These are phyloP conservation scores for Dacryopinax primogenitus DNA, from an alignment of 768 basidiomycete species.

Conservation along the genomic window DNA sequence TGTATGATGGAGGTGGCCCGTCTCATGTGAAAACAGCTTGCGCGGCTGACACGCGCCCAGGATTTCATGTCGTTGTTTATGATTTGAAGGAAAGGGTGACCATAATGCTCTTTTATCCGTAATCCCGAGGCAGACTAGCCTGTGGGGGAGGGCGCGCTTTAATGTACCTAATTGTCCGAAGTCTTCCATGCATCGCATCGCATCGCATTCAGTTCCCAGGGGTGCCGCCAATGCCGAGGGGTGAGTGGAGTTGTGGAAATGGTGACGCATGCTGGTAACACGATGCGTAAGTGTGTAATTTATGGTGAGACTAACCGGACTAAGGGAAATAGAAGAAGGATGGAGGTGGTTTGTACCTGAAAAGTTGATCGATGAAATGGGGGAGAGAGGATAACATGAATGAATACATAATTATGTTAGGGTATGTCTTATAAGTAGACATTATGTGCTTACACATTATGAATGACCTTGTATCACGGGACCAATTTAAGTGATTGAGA, in stretches of 20 bases:
- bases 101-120: neutral
- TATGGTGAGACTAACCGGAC: too few relatives aligned
- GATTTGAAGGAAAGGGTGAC: too few relatives aligned
- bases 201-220: constrained; percentile 8
- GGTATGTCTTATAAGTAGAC: neutral
- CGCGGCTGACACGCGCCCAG: too few relatives aligned
- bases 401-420: too few relatives aligned
- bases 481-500: neutral
- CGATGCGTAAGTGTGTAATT: neutral
- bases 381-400: neutral
- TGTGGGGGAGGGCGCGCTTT: neutral
- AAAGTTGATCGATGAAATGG: neutral
- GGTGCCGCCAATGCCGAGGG: neutral
- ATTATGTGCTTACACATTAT: neutral
- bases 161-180: neutral
- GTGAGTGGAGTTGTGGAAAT: neutral
- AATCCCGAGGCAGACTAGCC: neutral
- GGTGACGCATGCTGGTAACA: neutral
- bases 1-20: too few relatives aligned
- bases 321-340: too few relatives aligned
- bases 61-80: too few relatives aligned
- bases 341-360: too few relatives aligned
- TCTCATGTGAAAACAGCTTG: too few relatives aligned
- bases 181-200: neutral
- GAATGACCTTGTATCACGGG: neutral